Conservation (phyloP, 2,329 filamentous ascomycete genomes). For the Fusarium bactridioides region DNA sequence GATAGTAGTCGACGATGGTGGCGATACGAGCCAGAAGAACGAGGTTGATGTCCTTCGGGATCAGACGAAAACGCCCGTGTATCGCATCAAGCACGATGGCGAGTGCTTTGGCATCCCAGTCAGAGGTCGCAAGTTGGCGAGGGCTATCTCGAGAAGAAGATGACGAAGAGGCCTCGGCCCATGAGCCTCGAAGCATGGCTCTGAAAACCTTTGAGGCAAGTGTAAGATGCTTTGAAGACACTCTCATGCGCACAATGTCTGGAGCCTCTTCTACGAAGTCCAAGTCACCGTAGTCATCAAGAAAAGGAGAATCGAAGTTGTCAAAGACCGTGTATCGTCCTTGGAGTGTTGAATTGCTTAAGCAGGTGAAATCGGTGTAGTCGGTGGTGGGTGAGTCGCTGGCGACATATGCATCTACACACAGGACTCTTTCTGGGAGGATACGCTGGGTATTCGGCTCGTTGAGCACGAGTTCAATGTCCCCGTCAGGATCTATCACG, state of each 20-base stretch:
- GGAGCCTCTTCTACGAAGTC: neutral
- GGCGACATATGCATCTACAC: accelerated
- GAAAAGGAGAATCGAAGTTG: neutral
- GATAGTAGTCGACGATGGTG: conserved; percentile 13
- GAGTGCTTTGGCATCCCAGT: neutral
- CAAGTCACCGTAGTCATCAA: neutral
- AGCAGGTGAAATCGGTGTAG: too few relatives aligned
- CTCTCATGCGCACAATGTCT: accelerated
- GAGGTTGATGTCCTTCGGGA: neutral
- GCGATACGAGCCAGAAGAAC: neutral
- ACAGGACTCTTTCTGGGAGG: neutral
- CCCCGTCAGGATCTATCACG: neutral
- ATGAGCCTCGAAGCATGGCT: neutral
- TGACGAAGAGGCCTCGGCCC: neutral
- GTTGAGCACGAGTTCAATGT: neutral
- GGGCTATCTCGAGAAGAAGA: accelerated
- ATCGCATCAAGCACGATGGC: neutral
- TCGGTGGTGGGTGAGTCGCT: neutral
- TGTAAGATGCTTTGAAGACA: accelerated
- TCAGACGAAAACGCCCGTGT: neutral
- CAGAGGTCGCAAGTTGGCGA: neutral
- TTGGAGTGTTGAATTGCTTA: neutral
- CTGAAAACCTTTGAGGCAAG: neutral
- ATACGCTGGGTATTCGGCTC: neutral
- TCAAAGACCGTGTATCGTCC: accelerated